Base-by-base conservation (phyloP, 306 rosid genomes). In the Quercus alba region DNA sequence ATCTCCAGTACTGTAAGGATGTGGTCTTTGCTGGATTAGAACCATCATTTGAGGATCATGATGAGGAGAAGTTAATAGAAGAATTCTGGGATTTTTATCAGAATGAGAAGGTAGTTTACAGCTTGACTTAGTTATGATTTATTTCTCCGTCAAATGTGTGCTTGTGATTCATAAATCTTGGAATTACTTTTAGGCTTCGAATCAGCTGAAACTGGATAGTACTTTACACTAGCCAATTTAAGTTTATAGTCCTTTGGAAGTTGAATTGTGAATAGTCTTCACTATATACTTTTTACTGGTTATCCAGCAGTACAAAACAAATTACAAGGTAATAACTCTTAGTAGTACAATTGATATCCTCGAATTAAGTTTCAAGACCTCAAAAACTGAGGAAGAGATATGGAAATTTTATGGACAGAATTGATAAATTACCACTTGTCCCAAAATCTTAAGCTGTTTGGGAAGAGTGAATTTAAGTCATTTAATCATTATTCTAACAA, bases 1-100 rank as follows among this genome's bases (percentile, higher is more conserved):
- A 92, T 90, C 97, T 94, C 74, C 89, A 84, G 73, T 88, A 84
- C 87, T 94, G 94, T 75, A 91, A 85, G 87, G 94, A 92, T 85
- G 87, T 84, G 64, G 91, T 83, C 67, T 94, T 92, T 87, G 88
- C 94, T 83, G 94, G 97, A 80, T 85, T 82, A 81, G 94, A 92
- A 79, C 56, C 90, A 10, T 78, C 89, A 4, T 81, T 77, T 49
- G 96, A 87, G 88, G 87, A 91, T 86, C 78, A 82, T 3, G 97
- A 85, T 74, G 97, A 94, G 81, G 81, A 85, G 78, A 85, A 66
- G 61, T 58, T 89, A 81, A 86, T 91, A 20, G 87, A 91, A 62
- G 46, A 59, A 49, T 84, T 92, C 23, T 91, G 94, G 97, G 71
- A 86, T 41, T 82, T 73, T 84, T 94, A 87, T 88, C 85, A 85